Base-by-base conservation (phyloP, 257 asterid species). In the Jacaranda mimosifolia region DNA sequence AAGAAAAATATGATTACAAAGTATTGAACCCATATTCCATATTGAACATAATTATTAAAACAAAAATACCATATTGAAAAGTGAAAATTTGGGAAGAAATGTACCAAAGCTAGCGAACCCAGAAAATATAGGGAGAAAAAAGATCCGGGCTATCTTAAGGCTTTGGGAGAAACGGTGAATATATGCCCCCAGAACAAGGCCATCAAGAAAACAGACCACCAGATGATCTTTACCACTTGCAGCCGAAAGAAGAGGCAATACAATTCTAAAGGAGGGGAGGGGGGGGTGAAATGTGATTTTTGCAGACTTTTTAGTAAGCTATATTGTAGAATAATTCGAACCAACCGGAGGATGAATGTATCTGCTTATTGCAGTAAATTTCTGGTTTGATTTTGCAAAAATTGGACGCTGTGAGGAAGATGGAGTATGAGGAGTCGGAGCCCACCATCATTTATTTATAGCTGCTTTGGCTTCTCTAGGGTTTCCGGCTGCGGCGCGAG, bases 121-220 rank as follows among this genome's bases (percentile, higher is more conserved):
- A 85, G 83, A 83, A 70, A 79, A 13, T 9, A 32, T 10, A 2
- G 2, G 32, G 14, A 9, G 14, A 10, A 58, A 13, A 63, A 65
- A 21, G 39, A 59, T 65, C 82, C 81, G 77, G 75, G 82, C 11
- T 15, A 66, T 38, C 55, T 70, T 11, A 15, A 69, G 39, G 72
- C 82, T 40, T 19, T 79, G 77, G 15, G 70, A 57, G 52, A 42
- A 58, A 59, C 48, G 26, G 48, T 74, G 3, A 52, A 56, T 85
- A 15, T 85, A 56, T 71, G 89, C 91, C 89, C 74, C 89, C 89
- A 87, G 91, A 87, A 85, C 88, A 87, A 85, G 71, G 91, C 91
- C 79, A 68, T 67, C 87, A 87, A 81, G 83, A 76, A 85, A 82
- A 75, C 58, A 85, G 77, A 43, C 77, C 53, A 74, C 7, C 49